phyloP scores from a whole-genome alignment of 768 basidiomycete species.

The Phylloporus sp. region DNA sequence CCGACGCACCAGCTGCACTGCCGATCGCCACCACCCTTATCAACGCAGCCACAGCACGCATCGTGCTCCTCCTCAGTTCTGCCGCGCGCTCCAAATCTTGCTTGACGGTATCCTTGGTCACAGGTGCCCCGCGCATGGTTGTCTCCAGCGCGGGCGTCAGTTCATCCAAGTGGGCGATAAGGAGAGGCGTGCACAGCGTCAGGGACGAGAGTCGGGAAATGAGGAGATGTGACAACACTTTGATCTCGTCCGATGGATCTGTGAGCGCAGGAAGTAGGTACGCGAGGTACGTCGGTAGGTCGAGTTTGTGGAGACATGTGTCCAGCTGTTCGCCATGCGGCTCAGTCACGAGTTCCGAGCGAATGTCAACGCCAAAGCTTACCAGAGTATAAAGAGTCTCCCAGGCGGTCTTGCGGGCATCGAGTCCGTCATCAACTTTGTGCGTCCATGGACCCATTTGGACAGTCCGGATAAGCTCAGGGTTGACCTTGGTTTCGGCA shows the following conservation, averaged over 20 bases:
- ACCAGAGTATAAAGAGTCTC: slow-evolving; percentile 96
- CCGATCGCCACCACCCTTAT: slow-evolving; percentile 64
- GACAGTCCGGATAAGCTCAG: slow-evolving; percentile 78
- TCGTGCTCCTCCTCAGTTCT: slow-evolving; percentile 86
- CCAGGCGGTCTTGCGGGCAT: slow-evolving; percentile 94
- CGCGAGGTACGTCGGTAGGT: slow-evolving; percentile 78
- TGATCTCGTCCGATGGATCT: slow-evolving; percentile 95
- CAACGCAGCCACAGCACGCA: slow-evolving; percentile 82
- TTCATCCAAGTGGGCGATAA: slow-evolving; percentile 71
- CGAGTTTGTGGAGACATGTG: slow-evolving; percentile 84
- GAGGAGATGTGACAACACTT: slow-evolving; percentile 94
- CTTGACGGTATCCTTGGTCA: slow-evolving; percentile 95
- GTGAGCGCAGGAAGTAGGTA: slow-evolving; percentile 76
- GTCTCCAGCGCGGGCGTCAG: slow-evolving; percentile 78
- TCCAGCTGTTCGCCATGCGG: slow-evolving; percentile 54
- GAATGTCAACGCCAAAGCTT: slow-evolving; percentile 24
- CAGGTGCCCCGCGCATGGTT: slow-evolving; percentile 83
- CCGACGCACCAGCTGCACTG: slow-evolving; percentile 40
- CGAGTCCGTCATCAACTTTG: slow-evolving; percentile 94
- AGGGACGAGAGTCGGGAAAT: slow-evolving; percentile 86
- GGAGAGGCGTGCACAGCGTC: slow-evolving; percentile 33
- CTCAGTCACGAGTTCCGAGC: neutral
- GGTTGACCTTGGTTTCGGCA: slow-evolving; percentile 75
- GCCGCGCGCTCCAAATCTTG: slow-evolving; percentile 84
- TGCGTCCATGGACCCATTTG: slow-evolving; percentile 98